phyloP scores from a whole-genome alignment of 176 grass and related monocot genomes.

The Elymus sibiricus region DNA sequence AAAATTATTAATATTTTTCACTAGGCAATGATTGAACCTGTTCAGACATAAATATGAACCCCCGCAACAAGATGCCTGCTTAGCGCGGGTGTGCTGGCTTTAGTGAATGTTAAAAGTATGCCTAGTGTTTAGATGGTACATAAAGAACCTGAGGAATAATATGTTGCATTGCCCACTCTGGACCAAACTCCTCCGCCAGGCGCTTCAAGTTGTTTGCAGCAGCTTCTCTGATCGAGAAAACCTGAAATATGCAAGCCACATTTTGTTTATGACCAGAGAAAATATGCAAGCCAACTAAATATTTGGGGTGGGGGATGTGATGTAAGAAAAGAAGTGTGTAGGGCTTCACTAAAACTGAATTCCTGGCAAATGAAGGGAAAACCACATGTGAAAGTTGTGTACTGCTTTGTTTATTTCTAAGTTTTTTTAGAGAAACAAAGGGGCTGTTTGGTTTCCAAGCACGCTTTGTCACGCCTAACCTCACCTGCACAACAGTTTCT shows the following conservation, averaged over 20 bases:
- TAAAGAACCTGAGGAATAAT: constrained; percentile 79
- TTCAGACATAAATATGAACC: background rate
- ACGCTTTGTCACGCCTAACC: background rate
- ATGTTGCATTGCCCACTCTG: constrained; percentile 95
- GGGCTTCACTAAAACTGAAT: background rate
- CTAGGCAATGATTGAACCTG: background rate
- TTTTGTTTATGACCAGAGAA: background rate
- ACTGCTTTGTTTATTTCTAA: background rate
- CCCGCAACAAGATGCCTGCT: background rate
- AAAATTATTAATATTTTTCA: background rate
- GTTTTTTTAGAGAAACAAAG: background rate
- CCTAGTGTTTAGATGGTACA: background rate
- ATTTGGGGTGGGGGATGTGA: background rate
- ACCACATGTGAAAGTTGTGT: background rate
- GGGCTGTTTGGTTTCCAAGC: background rate
- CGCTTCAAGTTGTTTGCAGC: constrained; percentile 94
- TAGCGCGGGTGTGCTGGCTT: background rate
- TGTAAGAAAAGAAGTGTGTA: background rate
- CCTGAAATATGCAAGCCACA: constrained; percentile 41
- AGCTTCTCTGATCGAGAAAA: constrained; percentile 94
- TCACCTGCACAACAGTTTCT: background rate
- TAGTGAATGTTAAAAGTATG: background rate
- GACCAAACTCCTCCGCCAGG: constrained; percentile 88
- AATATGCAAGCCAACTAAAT: background rate
- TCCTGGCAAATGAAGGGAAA: background rate